Evolutionary conservation across 192 early-diverging fungal species (phyloP).

Genomic region (Backusella psychrophila): DNA sequence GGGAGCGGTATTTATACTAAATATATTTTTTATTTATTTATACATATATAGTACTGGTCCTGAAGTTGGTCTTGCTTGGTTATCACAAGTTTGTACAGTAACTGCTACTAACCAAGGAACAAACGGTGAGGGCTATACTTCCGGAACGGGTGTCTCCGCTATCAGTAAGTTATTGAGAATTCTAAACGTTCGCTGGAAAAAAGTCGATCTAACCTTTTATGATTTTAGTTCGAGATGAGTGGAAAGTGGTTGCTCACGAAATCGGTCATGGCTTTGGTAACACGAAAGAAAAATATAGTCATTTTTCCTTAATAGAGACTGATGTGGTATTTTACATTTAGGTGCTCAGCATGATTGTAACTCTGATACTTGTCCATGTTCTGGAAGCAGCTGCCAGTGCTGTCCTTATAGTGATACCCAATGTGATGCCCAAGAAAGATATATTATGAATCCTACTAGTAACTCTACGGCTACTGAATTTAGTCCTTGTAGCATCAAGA

Average conservation of each 20-base stretch:
- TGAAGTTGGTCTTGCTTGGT: slow-evolving; percentile 88
- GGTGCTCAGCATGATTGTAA: slow-evolving; percentile 91
- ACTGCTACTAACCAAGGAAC: slow-evolving; percentile 20
- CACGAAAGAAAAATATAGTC: background rate
- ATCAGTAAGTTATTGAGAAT: slow-evolving; percentile 24
- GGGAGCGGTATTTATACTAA: background rate
- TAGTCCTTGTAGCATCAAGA: slow-evolving; percentile 61
- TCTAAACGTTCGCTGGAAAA: background rate
- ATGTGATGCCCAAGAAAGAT: slow-evolving; percentile 65
- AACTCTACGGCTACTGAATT: slow-evolving; percentile 61
- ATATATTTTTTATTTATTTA: background rate
- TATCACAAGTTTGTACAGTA: slow-evolving; percentile 67
- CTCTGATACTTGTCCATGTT: slow-evolving; percentile 56
- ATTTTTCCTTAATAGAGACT: background rate
- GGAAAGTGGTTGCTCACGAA: slow-evolving; percentile 96
- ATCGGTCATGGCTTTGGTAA: slow-evolving; percentile 81
- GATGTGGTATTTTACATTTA: background rate
- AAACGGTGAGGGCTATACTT: slow-evolving; percentile 50
- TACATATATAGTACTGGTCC: slow-evolving; percentile 55
- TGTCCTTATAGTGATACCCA: slow-evolving; percentile 71
- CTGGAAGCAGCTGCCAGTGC: slow-evolving; percentile 38
- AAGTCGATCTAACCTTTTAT: background rate
- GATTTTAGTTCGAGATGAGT: slow-evolving; percentile 60
- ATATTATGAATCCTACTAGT: slow-evolving; percentile 78
- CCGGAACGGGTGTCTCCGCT: slow-evolving; percentile 85